Percentiles rank a stretch among this genome's conserved stretches.
These are phyloP conservation scores for Fragaria ananassa DNA, from an alignment of 306 rosid species.

Conservation along the genomic window DNA sequence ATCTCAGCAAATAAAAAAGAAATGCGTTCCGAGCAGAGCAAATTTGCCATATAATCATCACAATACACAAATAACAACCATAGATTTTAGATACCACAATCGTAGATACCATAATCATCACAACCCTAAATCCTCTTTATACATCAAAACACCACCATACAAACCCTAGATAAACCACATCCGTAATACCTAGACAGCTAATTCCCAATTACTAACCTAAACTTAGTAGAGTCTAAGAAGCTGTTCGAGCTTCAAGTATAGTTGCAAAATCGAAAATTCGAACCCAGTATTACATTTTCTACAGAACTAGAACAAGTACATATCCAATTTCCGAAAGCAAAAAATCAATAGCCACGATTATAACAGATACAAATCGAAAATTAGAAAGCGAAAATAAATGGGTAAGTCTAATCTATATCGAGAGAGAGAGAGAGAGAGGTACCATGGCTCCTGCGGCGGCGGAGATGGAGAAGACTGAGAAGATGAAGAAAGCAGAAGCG, in stretches of 20 bases:
- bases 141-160: too few relatives aligned
- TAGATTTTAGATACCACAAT: too few relatives aligned
- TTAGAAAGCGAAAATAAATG: neutral
- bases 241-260: neutral
- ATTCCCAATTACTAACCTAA: too few relatives aligned
- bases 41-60: too few relatives aligned
- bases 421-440: conserved; percentile 5
- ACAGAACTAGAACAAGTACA: neutral
- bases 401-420: neutral
- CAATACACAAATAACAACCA: too few relatives aligned
- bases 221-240: neutral
- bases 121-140: too few relatives aligned
- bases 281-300: neutral
- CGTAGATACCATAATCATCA: too few relatives aligned
- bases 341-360: neutral
- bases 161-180: neutral
- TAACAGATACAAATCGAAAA: neutral
- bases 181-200: neutral
- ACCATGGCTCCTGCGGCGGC: conserved; percentile 16
- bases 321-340: neutral
- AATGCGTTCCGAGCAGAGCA: too few relatives aligned
- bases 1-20: neutral
- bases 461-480: neutral
- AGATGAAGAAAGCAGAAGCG: neutral
- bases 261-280: neutral